Evolutionary conservation across 75 land plant genomes (phyloP).

Genomic region (Selaginella tamariscina): DNA sequence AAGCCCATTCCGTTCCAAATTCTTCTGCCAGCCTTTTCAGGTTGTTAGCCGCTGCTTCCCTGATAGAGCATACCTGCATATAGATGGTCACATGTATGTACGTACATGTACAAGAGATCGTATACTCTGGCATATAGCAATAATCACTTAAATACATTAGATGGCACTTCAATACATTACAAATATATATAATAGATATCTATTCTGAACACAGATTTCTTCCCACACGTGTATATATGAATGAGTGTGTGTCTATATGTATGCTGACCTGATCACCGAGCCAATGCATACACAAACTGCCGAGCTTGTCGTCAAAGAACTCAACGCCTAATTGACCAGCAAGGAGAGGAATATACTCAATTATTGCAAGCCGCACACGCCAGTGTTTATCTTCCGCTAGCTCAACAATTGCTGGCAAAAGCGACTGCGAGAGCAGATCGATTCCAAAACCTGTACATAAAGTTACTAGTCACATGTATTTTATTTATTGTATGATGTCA

Average conservation of each 20-base stretch:
- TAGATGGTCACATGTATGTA: too few species aligned
- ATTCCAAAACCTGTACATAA: too few species aligned
- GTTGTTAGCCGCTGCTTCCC: background rate
- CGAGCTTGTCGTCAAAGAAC: constrained; percentile 19
- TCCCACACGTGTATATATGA: too few species aligned
- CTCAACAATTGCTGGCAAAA: constrained; percentile 18
- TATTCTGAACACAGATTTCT: too few species aligned
- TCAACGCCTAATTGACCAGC: constrained; percentile 15
- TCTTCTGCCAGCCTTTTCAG: background rate
- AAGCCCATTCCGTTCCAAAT: background rate
- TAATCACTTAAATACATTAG: too few species aligned
- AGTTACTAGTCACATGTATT: too few species aligned
- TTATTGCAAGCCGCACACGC: constrained; percentile 14
- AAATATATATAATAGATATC: too few species aligned
- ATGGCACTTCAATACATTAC: too few species aligned
- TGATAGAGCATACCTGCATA: constrained; percentile 1
- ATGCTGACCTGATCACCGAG: constrained; percentile 15
- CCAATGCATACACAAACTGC: constrained; percentile 15
- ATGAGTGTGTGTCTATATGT: background rate
- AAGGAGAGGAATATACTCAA: constrained; percentile 15
- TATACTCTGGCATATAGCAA: too few species aligned
- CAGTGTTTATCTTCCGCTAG: constrained; percentile 18
- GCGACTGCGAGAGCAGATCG: constrained; percentile 16
- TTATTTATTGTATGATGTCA: too few species aligned
- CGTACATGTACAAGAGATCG: too few species aligned